Conservation (phyloP, 805 yeast species). For the Ogataea allantospora region DNA sequence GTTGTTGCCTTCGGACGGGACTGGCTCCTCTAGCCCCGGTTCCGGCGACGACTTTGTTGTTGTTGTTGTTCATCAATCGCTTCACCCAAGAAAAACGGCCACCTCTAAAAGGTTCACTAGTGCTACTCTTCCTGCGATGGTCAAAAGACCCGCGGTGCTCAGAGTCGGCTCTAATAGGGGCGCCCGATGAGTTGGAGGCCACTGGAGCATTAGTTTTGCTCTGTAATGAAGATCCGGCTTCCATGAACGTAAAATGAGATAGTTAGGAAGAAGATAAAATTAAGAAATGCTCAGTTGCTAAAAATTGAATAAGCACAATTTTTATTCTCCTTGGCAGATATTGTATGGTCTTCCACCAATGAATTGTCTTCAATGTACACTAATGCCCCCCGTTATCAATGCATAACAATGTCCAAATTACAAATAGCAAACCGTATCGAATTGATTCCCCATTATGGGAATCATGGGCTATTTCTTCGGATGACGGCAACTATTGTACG, state of each 20-base stretch:
- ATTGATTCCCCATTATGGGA: too few species aligned
- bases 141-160: conserved; percentile 8
- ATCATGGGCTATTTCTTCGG: too few species aligned
- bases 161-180: background rate
- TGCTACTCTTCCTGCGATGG: conserved; percentile 7
- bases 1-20: background rate
- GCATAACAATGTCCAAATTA: too few species aligned
- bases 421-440: too few species aligned
- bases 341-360: too few species aligned
- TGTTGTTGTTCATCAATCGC: conserved; percentile 35
- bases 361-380: too few species aligned
- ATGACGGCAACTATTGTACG: too few species aligned
- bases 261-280: background rate
- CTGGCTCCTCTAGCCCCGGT: conserved; percentile 1
- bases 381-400: too few species aligned
- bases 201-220: background rate
- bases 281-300: conserved; percentile 6
- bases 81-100: conserved; percentile 37
- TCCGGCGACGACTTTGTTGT: conserved; percentile 18
- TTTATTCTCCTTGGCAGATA: conserved; percentile 1
- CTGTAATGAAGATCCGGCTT: background rate
- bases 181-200: background rate
- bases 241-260: background rate
- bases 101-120: conserved; percentile 9
- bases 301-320: too few species aligned